phyloP scores from a whole-genome alignment of 768 basidiomycete genomes.

The Favolaschia claudopus region DNA sequence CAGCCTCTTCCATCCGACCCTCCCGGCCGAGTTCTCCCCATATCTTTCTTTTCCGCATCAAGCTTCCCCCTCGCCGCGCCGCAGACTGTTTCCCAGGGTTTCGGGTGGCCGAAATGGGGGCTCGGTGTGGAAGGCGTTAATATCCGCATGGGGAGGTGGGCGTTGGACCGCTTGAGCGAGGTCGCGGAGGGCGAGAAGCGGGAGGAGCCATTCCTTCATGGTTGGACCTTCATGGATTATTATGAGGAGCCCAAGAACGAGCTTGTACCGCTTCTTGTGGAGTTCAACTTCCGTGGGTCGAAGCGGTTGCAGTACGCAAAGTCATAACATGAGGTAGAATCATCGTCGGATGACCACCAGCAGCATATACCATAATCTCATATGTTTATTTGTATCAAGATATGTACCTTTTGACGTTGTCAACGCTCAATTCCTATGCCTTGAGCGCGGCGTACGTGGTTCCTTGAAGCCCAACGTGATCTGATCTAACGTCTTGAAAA shows the following conservation, averaged over 20 bases:
- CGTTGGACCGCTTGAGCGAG: constrained; percentile 60
- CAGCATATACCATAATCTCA: no score
- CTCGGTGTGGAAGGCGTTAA: constrained; percentile 92
- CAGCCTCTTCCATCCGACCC: constrained; percentile 44
- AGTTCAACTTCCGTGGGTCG: constrained; percentile 76
- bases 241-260: constrained; percentile 65
- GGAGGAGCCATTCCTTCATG: constrained; percentile 61
- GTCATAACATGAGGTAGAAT: no score
- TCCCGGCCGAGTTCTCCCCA: constrained; percentile 60
- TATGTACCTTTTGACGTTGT: no score
- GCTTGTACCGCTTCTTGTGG: constrained; percentile 72
- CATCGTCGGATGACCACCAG: no score
- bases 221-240: constrained; percentile 83
- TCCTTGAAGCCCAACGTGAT: constrained; percentile 27
- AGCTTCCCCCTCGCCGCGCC: constrained; percentile 85
- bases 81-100: constrained; percentile 77
- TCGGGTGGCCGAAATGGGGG: constrained; percentile 81
- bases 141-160: constrained; percentile 72
- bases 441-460: no score
- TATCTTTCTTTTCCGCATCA: constrained; percentile 84
- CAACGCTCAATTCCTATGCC: no score
- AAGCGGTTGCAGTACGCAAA: no score
- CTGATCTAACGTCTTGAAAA: constrained; percentile 30
- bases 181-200: constrained; percentile 22
- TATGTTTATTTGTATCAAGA: no score